Percentiles rank a stretch among this genome's conserved stretches.
Evolutionary conservation across 306 rosid genomes (phyloP).

Genomic region (Ammopiptanthus mongolicus): DNA sequence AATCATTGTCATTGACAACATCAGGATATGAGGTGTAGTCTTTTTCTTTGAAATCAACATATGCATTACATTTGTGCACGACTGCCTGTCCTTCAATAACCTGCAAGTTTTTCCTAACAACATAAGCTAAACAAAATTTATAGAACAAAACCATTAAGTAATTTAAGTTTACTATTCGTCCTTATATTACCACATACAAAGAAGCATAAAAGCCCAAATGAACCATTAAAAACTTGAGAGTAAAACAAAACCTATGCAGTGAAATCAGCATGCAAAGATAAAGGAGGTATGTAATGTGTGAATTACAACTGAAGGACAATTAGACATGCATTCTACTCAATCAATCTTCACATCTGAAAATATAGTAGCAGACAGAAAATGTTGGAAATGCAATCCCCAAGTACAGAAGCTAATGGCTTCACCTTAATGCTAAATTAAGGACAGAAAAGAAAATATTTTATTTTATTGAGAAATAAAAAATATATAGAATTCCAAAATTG

Average conservation of each 20-base stretch:
- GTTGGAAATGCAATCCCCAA: background rate
- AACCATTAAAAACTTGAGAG: background rate
- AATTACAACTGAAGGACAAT: background rate
- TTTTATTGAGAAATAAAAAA: background rate
- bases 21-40: conserved; percentile 18
- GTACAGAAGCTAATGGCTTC: background rate
- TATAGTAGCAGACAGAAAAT: background rate
- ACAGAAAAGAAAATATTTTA: background rate
- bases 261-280: background rate
- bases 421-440: background rate
- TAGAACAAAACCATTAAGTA: background rate
- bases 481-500: too few relatives aligned
- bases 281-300: background rate
- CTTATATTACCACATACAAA: background rate
- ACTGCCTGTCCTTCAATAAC: conserved; percentile 66
- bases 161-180: background rate
- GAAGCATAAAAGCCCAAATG: background rate
- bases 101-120: conserved; percentile 25
- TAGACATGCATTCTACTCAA: background rate
- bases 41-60: conserved; percentile 34
- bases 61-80: conserved; percentile 55
- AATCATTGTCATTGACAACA: conserved; percentile 36
- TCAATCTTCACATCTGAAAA: background rate
- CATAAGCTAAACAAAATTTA: conserved; percentile 10
- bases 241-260: background rate